phyloP scores from a whole-genome alignment of 805 yeast species.

The Yarrowia hollandica region DNA sequence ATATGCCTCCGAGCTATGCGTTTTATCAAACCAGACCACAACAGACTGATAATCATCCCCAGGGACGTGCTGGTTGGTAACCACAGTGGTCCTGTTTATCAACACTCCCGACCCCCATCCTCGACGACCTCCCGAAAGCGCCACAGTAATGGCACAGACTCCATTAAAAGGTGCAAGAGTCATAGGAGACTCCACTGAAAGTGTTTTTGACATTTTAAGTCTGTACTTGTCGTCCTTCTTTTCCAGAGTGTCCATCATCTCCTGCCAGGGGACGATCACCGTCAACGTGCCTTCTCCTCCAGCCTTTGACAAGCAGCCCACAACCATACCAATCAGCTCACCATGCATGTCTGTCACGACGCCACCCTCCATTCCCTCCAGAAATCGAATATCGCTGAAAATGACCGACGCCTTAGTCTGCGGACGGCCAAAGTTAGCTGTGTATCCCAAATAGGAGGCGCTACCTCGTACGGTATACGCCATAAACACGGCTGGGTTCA shows the following conservation, averaged over 20 bases:
- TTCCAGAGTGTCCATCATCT: constrained; percentile 29
- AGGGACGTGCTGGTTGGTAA: constrained; percentile 43
- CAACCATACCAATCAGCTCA: constrained; percentile 38
- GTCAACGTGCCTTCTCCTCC: constrained; percentile 41
- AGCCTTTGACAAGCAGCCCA: constrained; percentile 36
- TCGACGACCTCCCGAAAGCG: constrained; percentile 33
- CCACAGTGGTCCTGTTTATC: constrained; percentile 36
- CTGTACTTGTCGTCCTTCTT: neutral
- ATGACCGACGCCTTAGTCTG: constrained; percentile 30
- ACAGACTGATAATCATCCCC: constrained; percentile 31
- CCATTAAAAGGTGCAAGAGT: constrained; percentile 10
- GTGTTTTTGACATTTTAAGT: constrained; percentile 1
- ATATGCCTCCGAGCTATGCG: constrained; percentile 15
- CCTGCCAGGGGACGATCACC: constrained; percentile 39
- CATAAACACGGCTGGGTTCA: constrained; percentile 41
- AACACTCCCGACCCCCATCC: constrained; percentile 45
- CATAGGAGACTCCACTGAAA: constrained; percentile 12
- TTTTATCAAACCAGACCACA: constrained; percentile 29
- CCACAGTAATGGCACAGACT: constrained; percentile 11
- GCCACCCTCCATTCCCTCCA: constrained; percentile 45
- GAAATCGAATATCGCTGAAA: constrained; percentile 39
- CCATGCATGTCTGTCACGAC: constrained; percentile 30
- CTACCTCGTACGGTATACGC: constrained; percentile 39
- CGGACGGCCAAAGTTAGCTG: constrained; percentile 26
- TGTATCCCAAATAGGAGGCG: constrained; percentile 33